Base-by-base conservation (phyloP, 345 rosid genomes). In the Eucalyptus lansdowneana region DNA sequence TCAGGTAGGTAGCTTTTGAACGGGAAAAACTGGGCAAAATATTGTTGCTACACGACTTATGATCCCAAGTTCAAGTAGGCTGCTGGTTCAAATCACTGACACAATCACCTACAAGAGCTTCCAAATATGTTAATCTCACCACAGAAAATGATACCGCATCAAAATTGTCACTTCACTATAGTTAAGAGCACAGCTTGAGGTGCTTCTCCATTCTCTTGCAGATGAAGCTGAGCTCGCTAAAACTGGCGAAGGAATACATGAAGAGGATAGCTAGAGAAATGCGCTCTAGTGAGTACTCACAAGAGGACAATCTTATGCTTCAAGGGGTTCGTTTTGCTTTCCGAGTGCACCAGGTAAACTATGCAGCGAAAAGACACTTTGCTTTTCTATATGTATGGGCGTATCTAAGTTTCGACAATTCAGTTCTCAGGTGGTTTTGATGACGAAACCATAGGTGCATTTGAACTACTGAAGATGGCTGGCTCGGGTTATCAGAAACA, bases 351-450 rank as follows among this genome's bases (percentile, higher is more conserved):
- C 99, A 98, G 97, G 99, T 97, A 95, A 80, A 51, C 6, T 14
- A 5, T 14, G 29, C 37, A 58, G 4, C 6, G 40, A 50, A 12
- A 51, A 34, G 11, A 3, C 45, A 31, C 44, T 8, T 69, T 31
- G 34, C 80, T 29, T 72, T 27, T 50, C 47, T 54, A 15, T 80
- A 29, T 24, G 10, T 50, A 50, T 49, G 86, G 65, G 10, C 13
- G 51, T 8, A 14, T 60, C 76, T 60, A 37, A 85, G 83, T 47
- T 29, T 27, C 81, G 47, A n/a, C 88, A 50, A 89, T 80, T 88
- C 56, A 49, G 89, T 96, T 98, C 88, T 97, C 96, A 93, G 98
- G 99, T 15, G 99, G 99, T 44, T 98, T 97, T 92, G 96, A 98
- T 69, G 94, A 89, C n/a, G 95, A 94, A 87, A 89, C 98, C 86